Conservation (phyloP, 768 basidiomycete genomes). For the Strobilomyces dryophilus region DNA sequence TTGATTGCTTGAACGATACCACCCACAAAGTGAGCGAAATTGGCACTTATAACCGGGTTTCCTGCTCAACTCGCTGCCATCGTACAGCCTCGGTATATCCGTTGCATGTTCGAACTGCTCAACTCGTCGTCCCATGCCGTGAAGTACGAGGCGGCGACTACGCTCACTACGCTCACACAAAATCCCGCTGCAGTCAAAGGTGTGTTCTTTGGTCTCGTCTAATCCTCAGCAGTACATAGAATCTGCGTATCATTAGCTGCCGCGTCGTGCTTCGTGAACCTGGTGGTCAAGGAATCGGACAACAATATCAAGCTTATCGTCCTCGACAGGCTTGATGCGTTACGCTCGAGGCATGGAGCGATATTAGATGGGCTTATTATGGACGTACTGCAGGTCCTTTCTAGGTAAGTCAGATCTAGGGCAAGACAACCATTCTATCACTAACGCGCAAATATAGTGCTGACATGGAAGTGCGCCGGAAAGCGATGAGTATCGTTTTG, state of each 20-base stretch:
- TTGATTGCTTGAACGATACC: constrained; percentile 86
- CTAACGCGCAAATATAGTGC: constrained; percentile 44
- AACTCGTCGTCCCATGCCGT: constrained; percentile 89
- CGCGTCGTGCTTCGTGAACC: constrained; percentile 80
- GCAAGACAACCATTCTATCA: no score
- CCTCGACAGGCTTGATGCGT: constrained; percentile 79
- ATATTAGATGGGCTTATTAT: constrained; percentile 90
- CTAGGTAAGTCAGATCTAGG: constrained; percentile 46
- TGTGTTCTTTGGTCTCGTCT: constrained; percentile 25
- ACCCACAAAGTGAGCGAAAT: no score
- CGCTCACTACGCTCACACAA: constrained; percentile 89
- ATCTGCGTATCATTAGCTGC: constrained; percentile 53
- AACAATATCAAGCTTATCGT: constrained; percentile 99
- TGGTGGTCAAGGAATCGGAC: constrained; percentile 93
- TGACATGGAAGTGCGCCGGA: constrained; percentile 94
- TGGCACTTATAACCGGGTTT: not conserved
- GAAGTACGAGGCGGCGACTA: constrained; percentile 96
- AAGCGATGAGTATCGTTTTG: constrained; percentile 84
- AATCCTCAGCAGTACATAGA: not conserved
- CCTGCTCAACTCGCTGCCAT: constrained; percentile 5
- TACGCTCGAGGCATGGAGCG: constrained; percentile 82
- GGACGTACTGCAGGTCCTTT: constrained; percentile 90
- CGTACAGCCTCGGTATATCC: constrained; percentile 85
- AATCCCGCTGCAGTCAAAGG: constrained; percentile 96
- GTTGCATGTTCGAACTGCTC: constrained; percentile 88